Base-by-base conservation (phyloP, 208 protist genomes). In the Endotrypanum monterogeii region DNA sequence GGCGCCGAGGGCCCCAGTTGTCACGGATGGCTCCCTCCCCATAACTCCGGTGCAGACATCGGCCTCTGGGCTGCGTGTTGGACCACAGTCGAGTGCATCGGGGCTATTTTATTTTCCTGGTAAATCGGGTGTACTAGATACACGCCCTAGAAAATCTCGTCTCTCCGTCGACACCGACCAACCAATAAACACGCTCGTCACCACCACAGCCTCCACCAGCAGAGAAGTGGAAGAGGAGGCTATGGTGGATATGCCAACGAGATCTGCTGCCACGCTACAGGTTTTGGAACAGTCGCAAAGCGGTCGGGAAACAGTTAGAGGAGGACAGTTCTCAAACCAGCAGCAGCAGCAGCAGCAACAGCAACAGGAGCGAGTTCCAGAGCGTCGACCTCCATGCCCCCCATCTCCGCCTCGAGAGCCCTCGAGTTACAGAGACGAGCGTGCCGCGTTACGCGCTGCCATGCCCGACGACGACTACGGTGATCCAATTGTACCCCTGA, bases 401-500 rank as follows among this genome's bases (percentile, higher is more conserved):
- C 69, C 69, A 41, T 57, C 69, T 23, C 28, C 23, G 28, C 55
- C 32, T n/a, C 55, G 54, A 35, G 46, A 18, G 14, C 7, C 35
- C 8, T 30, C 12, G 32, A 65, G 37, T 23, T 30, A 20, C 32
- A 7, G 18, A 65, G 60, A 25, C 12, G 39, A 30, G 8, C 60
- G 32, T n/a, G 30, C 50, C 16, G 35, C 30, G 9, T n/a, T 30
- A 28, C 44, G 30, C 7, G 65, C 25, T 28, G 35, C 44, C 20
- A 9, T 30, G 28, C n/a, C n/a, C 35, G 70, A 52, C n/a, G 14
- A 63, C 20, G 41, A 50, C 66, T 9, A 55, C 72, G 28, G 68
- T 57, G 57, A 44, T 46, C 44, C 55, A 72, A 41, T 60, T 68
- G 61, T 82, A 69, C 74, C 67, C 39, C 65, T 90, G 30, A 89